Conservation (phyloP, 352 stramenopile genomes). For the Globisporangium polare region DNA sequence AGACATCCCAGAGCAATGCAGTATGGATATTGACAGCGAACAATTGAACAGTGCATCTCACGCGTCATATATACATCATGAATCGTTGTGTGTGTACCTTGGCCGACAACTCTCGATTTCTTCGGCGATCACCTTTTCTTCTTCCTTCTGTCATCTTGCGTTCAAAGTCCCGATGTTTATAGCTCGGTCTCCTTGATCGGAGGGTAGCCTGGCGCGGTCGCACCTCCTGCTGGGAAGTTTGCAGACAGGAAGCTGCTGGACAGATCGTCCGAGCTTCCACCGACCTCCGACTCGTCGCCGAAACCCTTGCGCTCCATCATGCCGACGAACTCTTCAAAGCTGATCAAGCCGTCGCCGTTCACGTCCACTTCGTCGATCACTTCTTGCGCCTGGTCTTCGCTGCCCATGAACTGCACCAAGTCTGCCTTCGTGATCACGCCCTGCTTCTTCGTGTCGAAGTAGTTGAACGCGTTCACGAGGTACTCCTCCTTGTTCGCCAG, state of each 20-base stretch:
- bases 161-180: constrained; percentile 24
- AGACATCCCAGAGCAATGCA: not conserved
- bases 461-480: constrained; percentile 88
- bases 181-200: constrained; percentile 76
- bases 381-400: constrained; percentile 88
- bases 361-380: constrained; percentile 91
- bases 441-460: constrained; percentile 87
- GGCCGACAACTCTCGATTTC: constrained; percentile 9
- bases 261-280: constrained; percentile 55
- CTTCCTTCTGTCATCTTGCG: not conserved
- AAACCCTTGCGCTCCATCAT: constrained; percentile 89
- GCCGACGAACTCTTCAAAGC: constrained; percentile 90
- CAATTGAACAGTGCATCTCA: constrained; percentile 5
- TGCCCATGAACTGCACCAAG: constrained; percentile 91
- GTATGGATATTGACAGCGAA: constrained; percentile 8
- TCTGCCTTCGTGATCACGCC: constrained; percentile 86
- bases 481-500: constrained; percentile 85
- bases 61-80: constrained; percentile 14
- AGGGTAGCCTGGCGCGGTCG: constrained; percentile 13
- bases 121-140: constrained; percentile 5
- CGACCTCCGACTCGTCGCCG: constrained; percentile 65
- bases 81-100: constrained; percentile 6
- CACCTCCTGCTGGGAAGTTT: constrained; percentile 26
- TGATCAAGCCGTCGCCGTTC: constrained; percentile 90
- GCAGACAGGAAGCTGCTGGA: constrained; percentile 45